These are phyloP conservation scores for Colletotrichum ledebouriae DNA, from an alignment of 2,329 filamentous ascomycete species.

Conservation along the genomic window DNA sequence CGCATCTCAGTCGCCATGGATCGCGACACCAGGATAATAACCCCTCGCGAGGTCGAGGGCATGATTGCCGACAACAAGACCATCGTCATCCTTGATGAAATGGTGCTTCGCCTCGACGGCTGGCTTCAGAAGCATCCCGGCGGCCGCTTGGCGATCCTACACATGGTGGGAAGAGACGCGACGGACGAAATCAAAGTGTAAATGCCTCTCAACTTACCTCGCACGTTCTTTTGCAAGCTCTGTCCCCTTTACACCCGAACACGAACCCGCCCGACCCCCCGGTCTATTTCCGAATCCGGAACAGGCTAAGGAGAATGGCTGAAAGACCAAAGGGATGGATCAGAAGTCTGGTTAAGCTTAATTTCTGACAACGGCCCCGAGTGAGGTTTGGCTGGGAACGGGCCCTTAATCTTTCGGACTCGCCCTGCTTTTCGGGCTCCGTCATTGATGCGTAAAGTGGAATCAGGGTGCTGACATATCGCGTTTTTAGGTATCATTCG, in stretches of 20 bases:
- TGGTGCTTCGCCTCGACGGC: conserved; percentile 66
- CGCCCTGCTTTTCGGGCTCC: conserved; percentile 22
- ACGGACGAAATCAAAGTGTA: conserved; percentile 72
- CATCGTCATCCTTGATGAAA: conserved; percentile 69
- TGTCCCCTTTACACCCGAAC: background rate
- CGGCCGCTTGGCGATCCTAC: conserved; percentile 69
- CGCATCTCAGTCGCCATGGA: conserved; percentile 46
- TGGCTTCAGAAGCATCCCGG: conserved; percentile 73
- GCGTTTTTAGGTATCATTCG: conserved; percentile 66
- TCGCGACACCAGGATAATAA: conserved; percentile 58
- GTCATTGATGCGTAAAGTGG: conserved; percentile 32
- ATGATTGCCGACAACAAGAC: conserved; percentile 68
- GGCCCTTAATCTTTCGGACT: conserved; percentile 35
- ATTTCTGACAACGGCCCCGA: conserved; percentile 7
- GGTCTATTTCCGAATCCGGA: conserved; percentile 11
- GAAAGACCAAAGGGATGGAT: conserved; percentile 5
- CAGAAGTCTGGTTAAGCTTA: conserved; percentile 41
- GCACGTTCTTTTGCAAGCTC: background rate
- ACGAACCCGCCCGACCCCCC: conserved; percentile 11
- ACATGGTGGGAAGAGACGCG: conserved; percentile 72
- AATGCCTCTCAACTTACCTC: conserved; percentile 44
- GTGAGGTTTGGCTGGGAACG: conserved; percentile 21
- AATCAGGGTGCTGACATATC: conserved; percentile 47
- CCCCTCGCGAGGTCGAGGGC: conserved; percentile 60
- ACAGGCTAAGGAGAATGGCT: conserved; percentile 10